Evolutionary conservation across 331 rosid species (phyloP).

Genomic region (Acacia concinna): DNA sequence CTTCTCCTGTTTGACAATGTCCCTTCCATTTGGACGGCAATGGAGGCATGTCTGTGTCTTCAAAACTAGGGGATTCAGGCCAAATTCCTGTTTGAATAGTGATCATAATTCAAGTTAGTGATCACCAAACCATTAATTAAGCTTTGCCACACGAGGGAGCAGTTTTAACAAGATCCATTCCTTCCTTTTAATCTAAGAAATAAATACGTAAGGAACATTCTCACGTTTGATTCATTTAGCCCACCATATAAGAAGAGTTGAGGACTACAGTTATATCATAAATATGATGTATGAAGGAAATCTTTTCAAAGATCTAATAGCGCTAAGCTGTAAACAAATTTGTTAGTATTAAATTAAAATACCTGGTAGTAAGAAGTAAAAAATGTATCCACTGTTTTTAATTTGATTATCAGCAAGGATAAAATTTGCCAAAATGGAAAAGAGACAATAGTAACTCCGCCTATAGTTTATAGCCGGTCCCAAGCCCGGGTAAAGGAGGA

Average conservation of each 20-base stretch:
- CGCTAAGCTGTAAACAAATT: neutral
- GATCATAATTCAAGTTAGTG: constrained; percentile 7
- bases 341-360: neutral
- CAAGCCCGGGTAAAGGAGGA: no score
- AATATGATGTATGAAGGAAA: neutral
- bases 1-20: constrained; percentile 67
- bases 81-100: constrained; percentile 65
- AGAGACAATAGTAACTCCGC: neutral
- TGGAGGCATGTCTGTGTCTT: constrained; percentile 72
- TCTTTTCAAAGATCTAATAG: neutral
- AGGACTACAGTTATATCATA: neutral
- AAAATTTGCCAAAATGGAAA: neutral
- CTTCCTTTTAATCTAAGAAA: no score
- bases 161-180: neutral
- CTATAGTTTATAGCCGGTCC: no score
- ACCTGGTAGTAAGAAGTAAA: neutral
- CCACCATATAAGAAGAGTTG: neutral
- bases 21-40: constrained; percentile 72
- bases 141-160: neutral
- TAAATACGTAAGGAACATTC: neutral
- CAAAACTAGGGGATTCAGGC: constrained; percentile 88
- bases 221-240: constrained; percentile 11
- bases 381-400: neutral
- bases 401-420: neutral
- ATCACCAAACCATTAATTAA: neutral